Percentiles rank a stretch among this genome's conserved stretches.
Evolutionary conservation across 169 alveolate genomes (phyloP).

Genomic region (Eimeria falciformis): DNA sequence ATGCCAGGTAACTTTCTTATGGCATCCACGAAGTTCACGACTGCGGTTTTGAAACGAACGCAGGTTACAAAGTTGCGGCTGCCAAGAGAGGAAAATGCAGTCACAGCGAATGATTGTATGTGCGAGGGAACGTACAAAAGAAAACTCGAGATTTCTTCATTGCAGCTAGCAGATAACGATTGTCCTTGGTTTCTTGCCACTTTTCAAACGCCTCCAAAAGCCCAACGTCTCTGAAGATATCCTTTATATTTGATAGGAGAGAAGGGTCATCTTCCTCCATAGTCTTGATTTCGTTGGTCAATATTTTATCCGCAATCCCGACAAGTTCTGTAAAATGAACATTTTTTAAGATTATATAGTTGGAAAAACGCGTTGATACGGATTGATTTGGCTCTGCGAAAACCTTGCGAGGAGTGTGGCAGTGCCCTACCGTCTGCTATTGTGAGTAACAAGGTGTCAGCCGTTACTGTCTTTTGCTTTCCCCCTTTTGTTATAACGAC

Average conservation of each 20-base stretch:
- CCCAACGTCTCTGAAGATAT: constrained; percentile 1
- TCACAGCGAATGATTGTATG: background rate
- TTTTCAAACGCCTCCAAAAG: constrained; percentile 22
- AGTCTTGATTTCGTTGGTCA: constrained; percentile 10
- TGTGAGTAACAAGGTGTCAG: constrained; percentile 33
- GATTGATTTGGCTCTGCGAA: background rate
- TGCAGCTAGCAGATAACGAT: constrained; percentile 45
- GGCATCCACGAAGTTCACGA: constrained; percentile 26
- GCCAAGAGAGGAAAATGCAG: too few species aligned
- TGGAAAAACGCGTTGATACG: background rate
- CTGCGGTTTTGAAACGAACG: background rate
- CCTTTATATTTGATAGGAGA: constrained; percentile 15
- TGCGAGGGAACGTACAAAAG: background rate
- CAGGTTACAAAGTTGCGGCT: constrained; percentile 12
- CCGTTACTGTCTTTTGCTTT: background rate
- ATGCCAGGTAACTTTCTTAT: constrained; percentile 56
- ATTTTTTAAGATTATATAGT: background rate
- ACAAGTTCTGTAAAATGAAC: background rate
- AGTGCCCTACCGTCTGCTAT: constrained; percentile 5
- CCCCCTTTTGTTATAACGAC: constrained; percentile 19
- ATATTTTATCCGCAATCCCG: background rate
- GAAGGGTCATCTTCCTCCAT: constrained; percentile 24
- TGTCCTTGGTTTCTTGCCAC: constrained; percentile 9
- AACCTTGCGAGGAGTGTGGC: background rate
- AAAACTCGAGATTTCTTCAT: constrained; percentile 23